Percentiles rank a stretch among this genome's conserved stretches.
Conservation (phyloP, 1,139 yeast genomes). For the Debaryomyces psychrophilus region DNA sequence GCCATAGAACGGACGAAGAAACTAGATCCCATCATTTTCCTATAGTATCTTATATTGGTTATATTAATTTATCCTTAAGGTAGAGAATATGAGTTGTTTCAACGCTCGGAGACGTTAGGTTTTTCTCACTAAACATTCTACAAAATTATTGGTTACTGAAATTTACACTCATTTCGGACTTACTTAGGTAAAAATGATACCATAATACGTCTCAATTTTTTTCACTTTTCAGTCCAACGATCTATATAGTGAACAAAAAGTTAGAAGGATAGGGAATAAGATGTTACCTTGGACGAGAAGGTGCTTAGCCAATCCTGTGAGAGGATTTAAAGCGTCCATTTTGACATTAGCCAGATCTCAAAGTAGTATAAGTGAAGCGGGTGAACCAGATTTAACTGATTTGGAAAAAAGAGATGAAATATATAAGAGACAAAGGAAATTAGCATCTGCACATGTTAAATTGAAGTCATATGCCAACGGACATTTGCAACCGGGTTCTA, state of each 20-base stretch:
- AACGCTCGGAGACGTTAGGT: constrained; percentile 11
- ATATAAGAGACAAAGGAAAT: constrained; percentile 71
- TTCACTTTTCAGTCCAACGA: constrained; percentile 6
- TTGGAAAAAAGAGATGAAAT: constrained; percentile 79
- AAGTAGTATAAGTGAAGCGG: constrained; percentile 21
- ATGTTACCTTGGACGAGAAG: constrained; percentile 20
- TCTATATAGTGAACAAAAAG: neutral
- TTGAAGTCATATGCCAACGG: constrained; percentile 77
- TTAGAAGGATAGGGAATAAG: neutral
- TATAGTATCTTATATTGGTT: constrained; percentile 5
- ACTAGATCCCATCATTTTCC: constrained; percentile 59
- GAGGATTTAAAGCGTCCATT: constrained; percentile 6
- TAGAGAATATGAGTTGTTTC: constrained; percentile 4
- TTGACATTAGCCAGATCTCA: constrained; percentile 14
- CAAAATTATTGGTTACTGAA: constrained; percentile 13
- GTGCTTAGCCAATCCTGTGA: constrained; percentile 12
- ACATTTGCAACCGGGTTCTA: constrained; percentile 77
- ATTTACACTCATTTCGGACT: constrained; percentile 6
- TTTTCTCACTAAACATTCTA: constrained; percentile 10
- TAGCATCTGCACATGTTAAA: constrained; percentile 68
- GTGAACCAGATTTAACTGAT: constrained; percentile 48
- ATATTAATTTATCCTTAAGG: constrained; percentile 4
- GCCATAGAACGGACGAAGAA: constrained; percentile 73
- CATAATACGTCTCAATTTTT: constrained; percentile 8
- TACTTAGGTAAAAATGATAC: constrained; percentile 10